Percentiles rank a stretch among this genome's conserved stretches.
phyloP scores from a whole-genome alignment of 352 stramenopile genomes.

The Globisporangium mamillatum region DNA sequence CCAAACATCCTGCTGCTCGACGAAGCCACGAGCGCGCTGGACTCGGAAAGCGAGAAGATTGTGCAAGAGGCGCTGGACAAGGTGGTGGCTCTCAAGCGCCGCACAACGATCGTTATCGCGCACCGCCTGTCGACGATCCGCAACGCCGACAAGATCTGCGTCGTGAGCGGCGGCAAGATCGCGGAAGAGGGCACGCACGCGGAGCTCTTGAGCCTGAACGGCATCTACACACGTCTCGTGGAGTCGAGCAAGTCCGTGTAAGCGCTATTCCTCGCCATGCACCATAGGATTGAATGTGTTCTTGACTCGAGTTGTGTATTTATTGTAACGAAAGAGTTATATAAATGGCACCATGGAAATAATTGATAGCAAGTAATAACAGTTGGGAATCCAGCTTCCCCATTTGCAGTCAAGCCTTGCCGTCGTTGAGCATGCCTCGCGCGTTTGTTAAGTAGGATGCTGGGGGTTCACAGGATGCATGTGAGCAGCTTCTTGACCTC shows the following conservation, averaged over 20 bases:
- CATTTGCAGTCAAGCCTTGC: not conserved
- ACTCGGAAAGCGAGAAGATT: conserved; percentile 82
- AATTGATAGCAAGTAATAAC: not conserved
- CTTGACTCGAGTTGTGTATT: not conserved
- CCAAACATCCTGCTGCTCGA: conserved; percentile 38
- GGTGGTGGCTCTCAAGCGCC: conserved; percentile 23
- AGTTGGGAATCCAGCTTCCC: not conserved
- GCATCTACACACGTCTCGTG: conserved; percentile 25
- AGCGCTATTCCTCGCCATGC: not conserved
- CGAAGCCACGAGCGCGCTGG: conserved; percentile 84
- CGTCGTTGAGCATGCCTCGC: not conserved
- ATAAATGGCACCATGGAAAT: not conserved
- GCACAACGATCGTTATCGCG: conserved; percentile 87
- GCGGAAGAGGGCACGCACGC: conserved; percentile 30
- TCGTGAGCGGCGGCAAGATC: conserved; percentile 25
- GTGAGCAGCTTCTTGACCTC: conserved; percentile 19
- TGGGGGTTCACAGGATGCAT: conserved; percentile 19
- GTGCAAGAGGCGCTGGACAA: conserved; percentile 33
- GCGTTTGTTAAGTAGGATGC: not conserved
- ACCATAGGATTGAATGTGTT: not conserved
- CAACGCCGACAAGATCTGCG: conserved; percentile 28
- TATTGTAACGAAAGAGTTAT: conserved; percentile 2
- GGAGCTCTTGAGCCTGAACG: conserved; percentile 18
- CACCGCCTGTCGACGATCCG: conserved; percentile 75
- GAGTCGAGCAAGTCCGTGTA: conserved; percentile 6